A percentile compares a stretch with the other conserved stretches of the same genome.
These are phyloP conservation scores for Chaetomium globosum DNA, from an alignment of 2,329 filamentous ascomycete species.

Conservation along the genomic window DNA sequence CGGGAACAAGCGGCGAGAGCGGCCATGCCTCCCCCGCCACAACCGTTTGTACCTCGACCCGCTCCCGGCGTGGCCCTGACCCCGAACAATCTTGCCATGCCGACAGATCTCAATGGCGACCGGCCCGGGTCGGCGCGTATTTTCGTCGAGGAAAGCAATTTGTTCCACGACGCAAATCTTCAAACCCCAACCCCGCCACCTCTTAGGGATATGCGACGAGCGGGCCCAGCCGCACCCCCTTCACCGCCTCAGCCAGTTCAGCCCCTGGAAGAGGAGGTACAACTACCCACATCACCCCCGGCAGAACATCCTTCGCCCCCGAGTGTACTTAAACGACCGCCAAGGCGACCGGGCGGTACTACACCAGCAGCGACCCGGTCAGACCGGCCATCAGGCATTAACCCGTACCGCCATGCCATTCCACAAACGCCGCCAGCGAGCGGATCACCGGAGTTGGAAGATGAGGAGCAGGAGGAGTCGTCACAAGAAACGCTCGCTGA, in stretches of 20 bases:
- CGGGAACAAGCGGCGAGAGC: slow-evolving; percentile 19
- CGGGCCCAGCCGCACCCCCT: background rate
- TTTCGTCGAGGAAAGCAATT: slow-evolving; percentile 37
- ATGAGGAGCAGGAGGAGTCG: background rate
- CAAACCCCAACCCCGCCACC: slow-evolving; percentile 27
- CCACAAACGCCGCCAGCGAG: background rate
- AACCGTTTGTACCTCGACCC: slow-evolving; percentile 2
- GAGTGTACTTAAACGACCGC: slow-evolving; percentile 14
- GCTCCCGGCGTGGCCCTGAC: slow-evolving; percentile 13
- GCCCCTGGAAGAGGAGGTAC: background rate
- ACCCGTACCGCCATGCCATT: background rate
- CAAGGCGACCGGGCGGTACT: slow-evolving; percentile 15
- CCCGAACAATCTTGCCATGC: background rate
- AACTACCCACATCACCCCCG: background rate
- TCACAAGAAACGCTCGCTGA: background rate
- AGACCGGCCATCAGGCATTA: background rate
- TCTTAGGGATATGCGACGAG: background rate
- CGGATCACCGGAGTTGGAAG: background rate
- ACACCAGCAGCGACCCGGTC: background rate
- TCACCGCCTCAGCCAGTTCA: background rate
- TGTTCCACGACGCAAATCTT: slow-evolving; percentile 34
- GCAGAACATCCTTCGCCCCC: slow-evolving; percentile 15
- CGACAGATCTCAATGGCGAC: background rate
- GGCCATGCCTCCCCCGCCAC: slow-evolving; percentile 26
- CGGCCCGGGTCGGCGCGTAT: slow-evolving; percentile 31